Evolutionary conservation across 306 rosid genomes (phyloP).

Genomic region (cucumber (Cucumis sativus)): Cucumber_9930_V3 NC_026657.2:40834501-40835000

Average conservation of each 20-base stretch:
- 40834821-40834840: slow-evolving; percentile 14
- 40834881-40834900: background rate
- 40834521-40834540: background rate
- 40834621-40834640: background rate
- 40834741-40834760: slow-evolving; percentile 54
- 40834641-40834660: background rate
- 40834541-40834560: background rate
- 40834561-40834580: background rate
- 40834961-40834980: slow-evolving; percentile 74
- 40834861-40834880: background rate
- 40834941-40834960: background rate
- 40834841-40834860: slow-evolving; percentile 10
- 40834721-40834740: background rate
- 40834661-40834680: background rate
- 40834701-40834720: background rate
- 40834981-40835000: slow-evolving; percentile 79
- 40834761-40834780: slow-evolving; percentile 80
- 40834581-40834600: background rate
- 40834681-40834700: background rate
- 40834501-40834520: background rate
- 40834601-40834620: background rate
- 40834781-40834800: slow-evolving; percentile 87
- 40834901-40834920: background rate
- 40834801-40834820: slow-evolving; percentile 77
- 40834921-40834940: background rate